These are phyloP conservation scores for Holtermanniella nyarrowii DNA, from an alignment of 768 basidiomycete species.

Conservation along the genomic window DNA sequence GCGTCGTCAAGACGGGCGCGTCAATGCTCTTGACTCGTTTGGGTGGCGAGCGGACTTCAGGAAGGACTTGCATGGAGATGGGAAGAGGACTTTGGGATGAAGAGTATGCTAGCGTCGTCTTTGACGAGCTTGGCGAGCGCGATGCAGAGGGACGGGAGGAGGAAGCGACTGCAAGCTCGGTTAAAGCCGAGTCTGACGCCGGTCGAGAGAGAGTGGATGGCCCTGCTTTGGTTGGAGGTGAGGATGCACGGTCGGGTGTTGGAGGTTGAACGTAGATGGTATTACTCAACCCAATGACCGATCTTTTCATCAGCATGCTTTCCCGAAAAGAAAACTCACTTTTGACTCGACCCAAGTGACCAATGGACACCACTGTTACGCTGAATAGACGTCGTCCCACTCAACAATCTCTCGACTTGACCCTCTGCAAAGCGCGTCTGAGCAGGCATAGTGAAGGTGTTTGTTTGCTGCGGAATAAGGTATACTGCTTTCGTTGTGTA, in stretches of 20 bases:
- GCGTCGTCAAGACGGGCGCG: conserved; percentile 15
- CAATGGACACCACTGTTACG: too few species aligned
- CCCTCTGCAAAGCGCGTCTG: too few species aligned
- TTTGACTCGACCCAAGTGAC: too few species aligned
- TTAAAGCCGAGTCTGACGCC: background rate
- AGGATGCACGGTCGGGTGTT: conserved; percentile 21
- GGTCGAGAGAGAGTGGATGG: background rate
- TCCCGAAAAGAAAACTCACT: too few species aligned
- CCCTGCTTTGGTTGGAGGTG: conserved; percentile 5
- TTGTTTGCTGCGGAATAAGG: too few species aligned
- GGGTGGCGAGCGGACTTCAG: conserved; percentile 38
- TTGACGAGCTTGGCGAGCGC: background rate
- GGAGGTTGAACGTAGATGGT: conserved; percentile 35
- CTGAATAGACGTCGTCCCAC: too few species aligned
- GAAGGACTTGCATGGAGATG: conserved; percentile 28
- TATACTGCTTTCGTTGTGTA: too few species aligned
- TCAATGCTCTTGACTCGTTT: conserved; percentile 22
- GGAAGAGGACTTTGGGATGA: conserved; percentile 2
- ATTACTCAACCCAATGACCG: conserved; percentile 9
- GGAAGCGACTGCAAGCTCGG: background rate
- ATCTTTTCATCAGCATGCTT: conserved; percentile 5
- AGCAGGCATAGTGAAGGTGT: too few species aligned
- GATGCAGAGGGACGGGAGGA: background rate
- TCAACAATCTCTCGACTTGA: too few species aligned
- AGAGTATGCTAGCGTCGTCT: background rate